These are phyloP conservation scores for Auriscalpium vulgare DNA, from an alignment of 768 basidiomycete species.

Conservation along the genomic window DNA sequence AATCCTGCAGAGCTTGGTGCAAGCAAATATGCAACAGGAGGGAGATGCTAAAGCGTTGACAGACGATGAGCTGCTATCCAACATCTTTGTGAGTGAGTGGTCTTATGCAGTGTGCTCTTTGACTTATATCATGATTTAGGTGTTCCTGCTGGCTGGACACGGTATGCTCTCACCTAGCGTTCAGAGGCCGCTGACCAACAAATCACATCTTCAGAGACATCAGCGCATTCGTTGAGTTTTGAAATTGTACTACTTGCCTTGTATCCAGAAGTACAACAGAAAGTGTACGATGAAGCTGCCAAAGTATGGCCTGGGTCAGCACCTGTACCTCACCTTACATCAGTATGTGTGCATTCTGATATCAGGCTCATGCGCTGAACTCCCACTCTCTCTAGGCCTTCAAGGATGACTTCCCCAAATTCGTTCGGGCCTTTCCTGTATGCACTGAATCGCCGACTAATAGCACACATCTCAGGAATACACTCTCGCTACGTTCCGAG, in stretches of 20 bases:
- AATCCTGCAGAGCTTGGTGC: conserved; percentile 36
- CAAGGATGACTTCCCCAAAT: not conserved
- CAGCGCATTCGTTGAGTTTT: conserved; percentile 38
- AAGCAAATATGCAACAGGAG: conserved; percentile 37
- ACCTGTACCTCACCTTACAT: conserved; percentile 23
- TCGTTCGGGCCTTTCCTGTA: not conserved
- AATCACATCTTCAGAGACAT: conserved; percentile 32
- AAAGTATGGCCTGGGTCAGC: conserved; percentile 29
- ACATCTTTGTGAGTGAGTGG: conserved; percentile 37
- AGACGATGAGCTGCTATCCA: conserved; percentile 39
- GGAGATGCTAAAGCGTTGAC: conserved; percentile 25
- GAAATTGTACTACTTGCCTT: conserved; percentile 38
- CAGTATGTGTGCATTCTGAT: not conserved
- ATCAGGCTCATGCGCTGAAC: not conserved
- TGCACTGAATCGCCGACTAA: conserved; percentile 1
- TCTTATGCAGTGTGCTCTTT: not conserved
- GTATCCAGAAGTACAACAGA: conserved; percentile 41
- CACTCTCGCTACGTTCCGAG: conserved; percentile 34
- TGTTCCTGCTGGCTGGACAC: not conserved
- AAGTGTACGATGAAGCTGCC: conserved; percentile 33
- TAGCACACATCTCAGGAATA: conserved; percentile 31
- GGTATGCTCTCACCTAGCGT: not conserved
- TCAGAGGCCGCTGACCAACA: too few species aligned
- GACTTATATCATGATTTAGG: not conserved
- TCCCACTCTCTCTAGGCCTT: not conserved